Percentiles rank a stretch among this genome's conserved stretches.
These are phyloP conservation scores for Ananas comosus DNA, from an alignment of 176 grass and related monocot genomes.

Conservation along the genomic window DNA sequence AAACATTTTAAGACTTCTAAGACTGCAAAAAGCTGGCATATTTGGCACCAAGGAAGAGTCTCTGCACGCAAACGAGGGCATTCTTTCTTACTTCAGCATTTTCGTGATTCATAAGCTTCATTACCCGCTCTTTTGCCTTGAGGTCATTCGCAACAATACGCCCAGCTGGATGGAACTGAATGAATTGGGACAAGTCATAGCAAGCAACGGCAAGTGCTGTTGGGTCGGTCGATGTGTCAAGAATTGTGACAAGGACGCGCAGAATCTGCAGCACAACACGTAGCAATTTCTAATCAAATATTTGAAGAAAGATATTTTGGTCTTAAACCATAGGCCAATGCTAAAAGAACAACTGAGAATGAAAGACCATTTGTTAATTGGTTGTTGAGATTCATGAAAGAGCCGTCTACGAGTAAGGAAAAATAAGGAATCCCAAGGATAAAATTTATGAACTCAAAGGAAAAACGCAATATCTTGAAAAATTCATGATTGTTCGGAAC, in stretches of 20 bases:
- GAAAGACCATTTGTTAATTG: too few relatives aligned
- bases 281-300: not conserved
- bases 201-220: slow-evolving; percentile 80
- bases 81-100: slow-evolving; percentile 86
- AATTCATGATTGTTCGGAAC: too few relatives aligned
- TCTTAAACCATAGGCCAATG: not conserved
- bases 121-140: slow-evolving; percentile 87
- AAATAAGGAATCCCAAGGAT: too few relatives aligned
- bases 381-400: too few relatives aligned
- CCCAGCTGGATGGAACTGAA: slow-evolving; percentile 83
- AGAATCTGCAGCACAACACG: slow-evolving; percentile 50
- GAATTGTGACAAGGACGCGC: slow-evolving; percentile 71
- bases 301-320: not conserved
- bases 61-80: slow-evolving; percentile 67
- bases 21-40: slow-evolving; percentile 84
- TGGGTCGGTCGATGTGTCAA: slow-evolving; percentile 65
- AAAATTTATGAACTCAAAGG: too few relatives aligned
- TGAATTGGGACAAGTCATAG: slow-evolving; percentile 92
- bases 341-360: not conserved
- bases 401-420: too few relatives aligned
- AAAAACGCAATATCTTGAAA: too few relatives aligned
- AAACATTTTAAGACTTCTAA: slow-evolving; percentile 35
- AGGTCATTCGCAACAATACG: slow-evolving; percentile 60
- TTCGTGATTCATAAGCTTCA: slow-evolving; percentile 92
- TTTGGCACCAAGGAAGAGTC: slow-evolving; percentile 93